phyloP scores from a whole-genome alignment of 2,329 filamentous ascomycete species.

The Coniochaeta prunicola region DNA sequence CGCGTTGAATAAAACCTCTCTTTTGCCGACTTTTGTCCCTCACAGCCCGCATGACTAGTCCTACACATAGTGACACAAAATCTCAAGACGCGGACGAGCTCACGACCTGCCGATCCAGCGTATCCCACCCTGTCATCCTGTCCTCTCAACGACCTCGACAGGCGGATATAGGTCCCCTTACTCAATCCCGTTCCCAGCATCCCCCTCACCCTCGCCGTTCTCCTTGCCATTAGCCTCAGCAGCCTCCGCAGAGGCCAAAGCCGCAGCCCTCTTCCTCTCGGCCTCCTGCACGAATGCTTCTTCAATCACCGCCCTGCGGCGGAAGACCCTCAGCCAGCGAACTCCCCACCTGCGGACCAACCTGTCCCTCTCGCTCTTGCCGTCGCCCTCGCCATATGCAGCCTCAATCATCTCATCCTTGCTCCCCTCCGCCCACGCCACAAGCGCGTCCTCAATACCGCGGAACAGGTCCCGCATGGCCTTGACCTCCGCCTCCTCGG shows the following conservation, averaged over 20 bases:
- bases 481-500: slow-evolving; percentile 47
- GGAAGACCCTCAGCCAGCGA: slow-evolving; percentile 81
- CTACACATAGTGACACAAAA: too few relatives aligned
- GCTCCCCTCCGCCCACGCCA: slow-evolving; percentile 63
- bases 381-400: slow-evolving; percentile 41
- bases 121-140: too few relatives aligned
- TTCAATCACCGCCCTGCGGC: slow-evolving; percentile 76
- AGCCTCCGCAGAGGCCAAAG: background rate
- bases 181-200: background rate
- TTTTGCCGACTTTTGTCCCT: too few relatives aligned
- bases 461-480: slow-evolving; percentile 75
- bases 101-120: too few relatives aligned
- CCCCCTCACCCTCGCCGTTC: background rate
- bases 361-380: slow-evolving; percentile 48
- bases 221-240: background rate
- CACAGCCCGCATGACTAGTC: too few relatives aligned
- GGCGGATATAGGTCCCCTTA: background rate
- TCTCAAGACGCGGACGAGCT: too few relatives aligned
- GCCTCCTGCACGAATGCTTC: slow-evolving; percentile 54
- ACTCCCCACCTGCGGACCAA: slow-evolving; percentile 74
- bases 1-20: too few relatives aligned
- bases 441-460: slow-evolving; percentile 70
- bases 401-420: slow-evolving; percentile 70
- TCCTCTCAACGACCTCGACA: background rate
- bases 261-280: slow-evolving; percentile 16